Evolutionary conservation across 2,329 filamentous ascomycete species (phyloP), one percentile per base, ranked within the genome.

Genomic region (Pseudopyrenochaeta lycopersici): DNA sequence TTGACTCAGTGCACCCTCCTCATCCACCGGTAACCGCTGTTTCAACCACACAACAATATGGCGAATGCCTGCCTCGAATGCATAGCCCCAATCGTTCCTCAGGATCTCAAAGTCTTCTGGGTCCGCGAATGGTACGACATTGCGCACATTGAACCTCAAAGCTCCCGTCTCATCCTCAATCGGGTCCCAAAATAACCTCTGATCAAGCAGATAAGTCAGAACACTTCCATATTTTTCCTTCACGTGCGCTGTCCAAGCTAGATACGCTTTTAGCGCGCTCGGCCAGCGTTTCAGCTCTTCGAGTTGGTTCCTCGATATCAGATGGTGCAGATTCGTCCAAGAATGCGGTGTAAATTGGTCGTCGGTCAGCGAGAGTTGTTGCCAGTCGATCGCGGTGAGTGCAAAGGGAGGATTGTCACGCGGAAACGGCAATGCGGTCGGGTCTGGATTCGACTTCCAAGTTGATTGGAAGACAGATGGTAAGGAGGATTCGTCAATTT

Each of bases 31-130:
- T 31, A 76, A 47, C 23, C 67, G 68, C 33, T 67, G 66, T 67
- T 77, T 77, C 42, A 70, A 44, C 86, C 85, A 88, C 20, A 88
- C 85, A 11, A 73, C 68, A 46, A 88, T 70, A 66, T 88, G 86
- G 14, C 66, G 72, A 56, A 88, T 84, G 3, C 81, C 84, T 1
- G 76, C 66, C 1, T 75, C 80, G 15, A 87, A 63, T 3, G 84
- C 85, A 70, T 88, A 88, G 1, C 84, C 83, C 86, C 86, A 88
- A 70, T 88, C 86, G 63, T 88, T 88, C 38, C 76, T 75, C 41
- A 88, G 75, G 49, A 87, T 82, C 51, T 75, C 79, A 70, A 82
- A 88, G 70, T 88, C 85, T 30, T 70, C 65, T 9, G 76, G 59
- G 61, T 86, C 77, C 41, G 78, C 80, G 67, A 88, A 88, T 0